These are phyloP conservation scores for Monosporozyma siamensis DNA, from an alignment of 805 yeast genomes.

Conservation along the genomic window DNA sequence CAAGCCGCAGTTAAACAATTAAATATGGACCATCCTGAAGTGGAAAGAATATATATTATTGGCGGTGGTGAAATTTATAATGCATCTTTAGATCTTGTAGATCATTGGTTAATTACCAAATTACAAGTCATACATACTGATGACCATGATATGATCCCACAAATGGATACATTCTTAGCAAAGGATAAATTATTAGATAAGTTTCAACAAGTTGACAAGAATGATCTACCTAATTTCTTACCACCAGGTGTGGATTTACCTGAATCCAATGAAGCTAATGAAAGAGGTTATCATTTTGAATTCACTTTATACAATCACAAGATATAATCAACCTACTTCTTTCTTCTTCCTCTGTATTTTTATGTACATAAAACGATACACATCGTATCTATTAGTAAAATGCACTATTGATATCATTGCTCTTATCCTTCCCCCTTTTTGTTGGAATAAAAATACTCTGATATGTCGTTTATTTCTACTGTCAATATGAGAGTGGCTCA, in stretches of 20 bases:
- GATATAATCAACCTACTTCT: too few species aligned
- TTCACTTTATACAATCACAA: conserved; percentile 50
- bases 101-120: conserved; percentile 61
- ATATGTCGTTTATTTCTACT: too few species aligned
- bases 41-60: conserved; percentile 63
- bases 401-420: too few species aligned
- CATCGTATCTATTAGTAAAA: too few species aligned
- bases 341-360: too few species aligned
- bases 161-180: conserved; percentile 65
- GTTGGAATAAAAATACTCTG: too few species aligned
- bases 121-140: conserved; percentile 31
- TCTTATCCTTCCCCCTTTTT: too few species aligned
- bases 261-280: conserved; percentile 34
- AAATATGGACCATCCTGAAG: conserved; percentile 7
- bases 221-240: conserved; percentile 32
- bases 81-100: conserved; percentile 39
- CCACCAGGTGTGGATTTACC: conserved; percentile 20
- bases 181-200: conserved; percentile 17
- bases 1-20: conserved; percentile 34
- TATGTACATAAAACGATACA: too few species aligned
- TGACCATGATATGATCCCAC: conserved; percentile 26
- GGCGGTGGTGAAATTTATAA: conserved; percentile 90
- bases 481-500: neutral
- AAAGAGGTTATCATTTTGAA: conserved; percentile 45
- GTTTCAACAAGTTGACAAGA: conserved; percentile 19